Conservation (phyloP, 2,329 filamentous ascomycete species). For the Cercospora sp. region DNA sequence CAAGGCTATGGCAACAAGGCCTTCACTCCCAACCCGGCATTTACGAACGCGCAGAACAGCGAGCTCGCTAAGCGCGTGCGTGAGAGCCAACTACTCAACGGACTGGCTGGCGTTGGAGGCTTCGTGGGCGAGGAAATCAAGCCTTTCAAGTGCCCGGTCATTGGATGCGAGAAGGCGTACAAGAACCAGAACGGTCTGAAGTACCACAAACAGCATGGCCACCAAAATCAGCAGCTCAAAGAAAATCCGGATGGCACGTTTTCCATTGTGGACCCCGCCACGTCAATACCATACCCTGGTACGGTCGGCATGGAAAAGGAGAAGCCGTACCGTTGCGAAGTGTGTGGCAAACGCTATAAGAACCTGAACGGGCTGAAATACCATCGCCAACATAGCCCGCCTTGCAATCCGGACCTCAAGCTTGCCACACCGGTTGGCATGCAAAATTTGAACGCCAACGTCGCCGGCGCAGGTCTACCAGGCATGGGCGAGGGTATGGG, state of each 20-base stretch:
- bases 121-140: constrained; percentile 84
- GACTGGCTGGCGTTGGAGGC: constrained; percentile 47
- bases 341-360: constrained; percentile 98
- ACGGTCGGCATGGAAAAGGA: constrained; percentile 99
- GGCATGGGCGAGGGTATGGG: constrained; percentile 45
- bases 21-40: constrained; percentile 60
- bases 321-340: constrained; percentile 96
- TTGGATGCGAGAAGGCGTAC: constrained; percentile 98
- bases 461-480: constrained; percentile 55
- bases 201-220: constrained; percentile 84
- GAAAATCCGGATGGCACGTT: constrained; percentile 97
- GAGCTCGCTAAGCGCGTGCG: constrained; percentile 68
- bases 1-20: constrained; percentile 60
- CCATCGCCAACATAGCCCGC: constrained; percentile 69
- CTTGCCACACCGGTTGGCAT: constrained; percentile 46
- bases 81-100: constrained; percentile 63
- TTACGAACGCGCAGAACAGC: constrained; percentile 64
- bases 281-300: constrained; percentile 88
- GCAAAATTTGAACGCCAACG: constrained; percentile 50
- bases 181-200: constrained; percentile 99
- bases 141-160: constrained; percentile 95
- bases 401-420: constrained; percentile 82
- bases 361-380: constrained; percentile 99
- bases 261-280: constrained; percentile 96
- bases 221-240: constrained; percentile 93